These are phyloP conservation scores for Spergularia bocconei DNA, from an alignment of 148 eudicot genomes.

Conservation along the genomic window DNA sequence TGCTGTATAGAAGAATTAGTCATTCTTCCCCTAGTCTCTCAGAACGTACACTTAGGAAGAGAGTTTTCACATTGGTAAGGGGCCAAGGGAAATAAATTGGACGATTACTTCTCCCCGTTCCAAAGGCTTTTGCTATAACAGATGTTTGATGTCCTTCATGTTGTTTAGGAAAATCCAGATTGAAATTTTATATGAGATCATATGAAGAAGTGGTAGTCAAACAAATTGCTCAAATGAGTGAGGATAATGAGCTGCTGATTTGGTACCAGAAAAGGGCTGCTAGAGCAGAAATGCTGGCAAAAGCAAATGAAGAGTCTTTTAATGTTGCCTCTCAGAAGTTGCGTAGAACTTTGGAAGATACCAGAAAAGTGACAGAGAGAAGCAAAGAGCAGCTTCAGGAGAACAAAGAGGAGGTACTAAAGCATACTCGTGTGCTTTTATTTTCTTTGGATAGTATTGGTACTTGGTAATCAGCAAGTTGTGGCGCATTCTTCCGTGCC, in stretches of 20 bases:
- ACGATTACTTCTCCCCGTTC: neutral
- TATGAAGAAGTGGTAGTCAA: slow-evolving; percentile 58
- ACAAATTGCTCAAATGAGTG: slow-evolving; percentile 58
- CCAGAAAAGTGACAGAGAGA: slow-evolving; percentile 43
- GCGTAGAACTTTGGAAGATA: slow-evolving; percentile 39
- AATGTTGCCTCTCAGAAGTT: slow-evolving; percentile 43
- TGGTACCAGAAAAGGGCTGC: slow-evolving; percentile 48
- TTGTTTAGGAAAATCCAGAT: slow-evolving; percentile 51
- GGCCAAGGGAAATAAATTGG: no score
- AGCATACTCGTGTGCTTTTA: neutral
- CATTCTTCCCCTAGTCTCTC: neutral
- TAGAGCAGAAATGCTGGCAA: slow-evolving; percentile 39
- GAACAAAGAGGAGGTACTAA: slow-evolving; percentile 57
- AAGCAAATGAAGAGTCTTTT: slow-evolving; percentile 48
- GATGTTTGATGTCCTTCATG: neutral
- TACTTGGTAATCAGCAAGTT: neutral
- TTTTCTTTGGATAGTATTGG: neutral
- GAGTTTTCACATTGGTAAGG: no score
- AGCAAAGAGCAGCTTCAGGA: slow-evolving; percentile 50
- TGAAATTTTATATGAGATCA: slow-evolving; percentile 58
- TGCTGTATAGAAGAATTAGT: neutral
- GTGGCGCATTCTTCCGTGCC: neutral
- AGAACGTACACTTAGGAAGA: no score
- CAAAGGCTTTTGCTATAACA: neutral
- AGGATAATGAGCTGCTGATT: slow-evolving; percentile 62